These are phyloP conservation scores for Inonotus hispidus DNA, from an alignment of 1,284 basidiomycete species.

Conservation along the genomic window DNA sequence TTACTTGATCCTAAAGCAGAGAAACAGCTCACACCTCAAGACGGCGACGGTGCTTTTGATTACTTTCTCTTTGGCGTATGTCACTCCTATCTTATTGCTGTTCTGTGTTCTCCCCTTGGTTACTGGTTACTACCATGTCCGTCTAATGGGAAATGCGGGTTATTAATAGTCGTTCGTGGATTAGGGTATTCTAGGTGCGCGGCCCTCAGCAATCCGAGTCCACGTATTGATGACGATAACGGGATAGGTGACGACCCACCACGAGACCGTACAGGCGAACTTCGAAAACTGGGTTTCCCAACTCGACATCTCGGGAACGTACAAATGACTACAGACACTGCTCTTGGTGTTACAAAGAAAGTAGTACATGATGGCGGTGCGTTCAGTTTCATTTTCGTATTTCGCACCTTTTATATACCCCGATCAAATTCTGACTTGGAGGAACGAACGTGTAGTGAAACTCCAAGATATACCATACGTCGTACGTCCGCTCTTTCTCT, in stretches of 20 bases:
- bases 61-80: slow-evolving; percentile 83
- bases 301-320: slow-evolving; percentile 75
- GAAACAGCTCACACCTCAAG: slow-evolving; percentile 62
- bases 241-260: slow-evolving; percentile 82
- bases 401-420: slow-evolving; percentile 9
- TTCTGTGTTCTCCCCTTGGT: slow-evolving; percentile 18
- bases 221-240: not conserved
- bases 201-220: not conserved
- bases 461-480: slow-evolving; percentile 71
- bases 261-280: slow-evolving; percentile 80
- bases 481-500: slow-evolving; percentile 42
- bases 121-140: not conserved
- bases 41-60: slow-evolving; percentile 67
- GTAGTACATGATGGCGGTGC: slow-evolving; percentile 77
- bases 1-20: slow-evolving; percentile 85
- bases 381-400: slow-evolving; percentile 23
- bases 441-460: slow-evolving; percentile 52
- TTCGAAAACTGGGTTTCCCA: slow-evolving; percentile 84
- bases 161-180: not conserved
- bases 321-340: slow-evolving; percentile 99
- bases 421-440: slow-evolving; percentile 7
- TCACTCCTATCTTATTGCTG: no score
- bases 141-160: not conserved
- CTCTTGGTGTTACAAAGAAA: slow-evolving; percentile 86
- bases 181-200: slow-evolving; percentile 58